Evolutionary conservation across 192 early-diverging fungal genomes (phyloP).

Genomic region (Jimgerdemannia flammicorona): DNA sequence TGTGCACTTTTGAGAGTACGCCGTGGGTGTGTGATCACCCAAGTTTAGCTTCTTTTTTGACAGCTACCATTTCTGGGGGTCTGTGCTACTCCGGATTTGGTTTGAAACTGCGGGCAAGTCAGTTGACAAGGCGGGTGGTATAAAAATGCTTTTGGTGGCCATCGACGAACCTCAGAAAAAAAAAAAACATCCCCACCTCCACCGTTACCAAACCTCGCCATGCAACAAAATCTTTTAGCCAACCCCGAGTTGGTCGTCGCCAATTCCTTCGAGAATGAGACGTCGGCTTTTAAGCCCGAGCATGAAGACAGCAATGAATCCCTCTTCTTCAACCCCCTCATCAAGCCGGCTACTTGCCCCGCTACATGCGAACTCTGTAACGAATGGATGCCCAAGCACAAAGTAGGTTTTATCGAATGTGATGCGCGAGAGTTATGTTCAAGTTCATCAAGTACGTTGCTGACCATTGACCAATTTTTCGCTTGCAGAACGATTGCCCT

Average conservation of each 20-base stretch:
- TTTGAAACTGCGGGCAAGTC: background rate
- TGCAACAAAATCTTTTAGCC: background rate
- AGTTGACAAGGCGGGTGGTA: background rate
- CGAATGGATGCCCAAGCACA: slow-evolving; percentile 29
- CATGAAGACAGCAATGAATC: background rate
- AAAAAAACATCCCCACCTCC: too few species aligned
- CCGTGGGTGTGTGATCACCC: background rate
- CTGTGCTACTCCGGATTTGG: background rate
- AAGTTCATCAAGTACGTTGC: background rate
- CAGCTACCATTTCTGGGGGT: background rate
- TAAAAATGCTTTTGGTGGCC: background rate
- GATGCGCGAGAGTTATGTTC: background rate
- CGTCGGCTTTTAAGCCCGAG: background rate
- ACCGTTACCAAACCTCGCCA: too few species aligned
- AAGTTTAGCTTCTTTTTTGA: background rate
- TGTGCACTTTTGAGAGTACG: background rate
- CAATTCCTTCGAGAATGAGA: background rate
- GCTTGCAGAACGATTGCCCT: background rate
- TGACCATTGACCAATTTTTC: background rate
- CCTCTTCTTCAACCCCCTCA: background rate
- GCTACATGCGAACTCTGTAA: slow-evolving; percentile 34
- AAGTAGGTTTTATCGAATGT: slow-evolving; percentile 12
- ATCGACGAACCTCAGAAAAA: too few species aligned
- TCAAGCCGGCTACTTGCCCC: slow-evolving; percentile 6
- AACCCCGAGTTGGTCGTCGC: background rate